Evolutionary conservation across 305 asterid species (phyloP).

Genomic region (Solanum chacoense): DNA sequence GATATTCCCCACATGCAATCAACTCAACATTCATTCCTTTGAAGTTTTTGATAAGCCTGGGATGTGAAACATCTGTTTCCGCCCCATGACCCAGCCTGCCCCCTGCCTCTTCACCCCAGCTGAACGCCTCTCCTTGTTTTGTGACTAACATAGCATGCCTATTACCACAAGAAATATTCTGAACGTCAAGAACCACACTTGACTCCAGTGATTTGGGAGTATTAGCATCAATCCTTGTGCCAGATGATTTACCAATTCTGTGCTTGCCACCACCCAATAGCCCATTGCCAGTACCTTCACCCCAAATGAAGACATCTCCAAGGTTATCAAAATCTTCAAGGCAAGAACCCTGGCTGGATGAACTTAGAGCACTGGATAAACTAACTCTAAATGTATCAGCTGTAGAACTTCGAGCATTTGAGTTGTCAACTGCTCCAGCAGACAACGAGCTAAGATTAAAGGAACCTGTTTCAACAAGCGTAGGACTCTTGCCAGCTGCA

Average conservation of each 20-base stretch:
- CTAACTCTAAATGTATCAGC: constrained; percentile 59
- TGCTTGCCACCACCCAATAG: constrained; percentile 50
- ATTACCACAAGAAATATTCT: constrained; percentile 51
- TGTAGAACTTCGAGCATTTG: constrained; percentile 43
- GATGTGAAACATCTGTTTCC: constrained; percentile 49
- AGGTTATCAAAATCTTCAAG: constrained; percentile 62
- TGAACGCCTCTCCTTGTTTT: constrained; percentile 73
- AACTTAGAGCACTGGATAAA: constrained; percentile 85
- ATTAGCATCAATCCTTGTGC: constrained; percentile 32
- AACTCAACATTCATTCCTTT: constrained; percentile 46
- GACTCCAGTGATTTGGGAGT: constrained; percentile 71
- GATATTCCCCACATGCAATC: constrained; percentile 74
- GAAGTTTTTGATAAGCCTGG: constrained; percentile 48
- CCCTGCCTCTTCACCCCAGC: constrained; percentile 87
- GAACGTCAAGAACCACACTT: constrained; percentile 63
- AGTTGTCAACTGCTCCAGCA: constrained; percentile 30
- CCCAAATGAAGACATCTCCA: constrained; percentile 94
- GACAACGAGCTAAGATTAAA: constrained; percentile 17
- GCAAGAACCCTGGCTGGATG: constrained; percentile 87
- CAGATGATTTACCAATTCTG: constrained; percentile 18
- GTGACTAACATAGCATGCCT: constrained; percentile 66
- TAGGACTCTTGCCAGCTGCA: constrained; percentile 42
- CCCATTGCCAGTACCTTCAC: constrained; percentile 66
- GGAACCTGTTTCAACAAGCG: constrained; percentile 22
- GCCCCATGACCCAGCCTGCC: constrained; percentile 90